These are phyloP conservation scores for Ceratocystis colombiana DNA, from an alignment of 2,329 filamentous ascomycete genomes.

Conservation along the genomic window DNA sequence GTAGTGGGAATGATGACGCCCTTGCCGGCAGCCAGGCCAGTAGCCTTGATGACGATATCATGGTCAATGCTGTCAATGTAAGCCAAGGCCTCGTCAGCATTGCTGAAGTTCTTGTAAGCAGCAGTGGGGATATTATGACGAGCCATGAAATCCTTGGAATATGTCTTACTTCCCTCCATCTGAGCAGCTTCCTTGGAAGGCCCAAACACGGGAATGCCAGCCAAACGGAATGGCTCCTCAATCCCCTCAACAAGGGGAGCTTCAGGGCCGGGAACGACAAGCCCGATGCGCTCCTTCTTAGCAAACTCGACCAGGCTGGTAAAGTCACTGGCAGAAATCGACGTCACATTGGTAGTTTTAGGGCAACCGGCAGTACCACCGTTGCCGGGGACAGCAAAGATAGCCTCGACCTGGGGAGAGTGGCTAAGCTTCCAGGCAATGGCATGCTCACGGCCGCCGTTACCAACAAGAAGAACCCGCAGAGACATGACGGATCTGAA, in stretches of 20 bases:
- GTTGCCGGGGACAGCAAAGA: conserved; percentile 67
- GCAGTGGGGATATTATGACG: conserved; percentile 83
- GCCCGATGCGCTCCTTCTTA: conserved; percentile 59
- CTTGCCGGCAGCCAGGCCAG: conserved; percentile 85
- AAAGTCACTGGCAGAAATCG: conserved; percentile 67
- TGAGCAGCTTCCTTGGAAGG: conserved; percentile 73
- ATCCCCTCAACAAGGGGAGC: conserved; percentile 88
- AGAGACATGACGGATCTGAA: conserved; percentile 22
- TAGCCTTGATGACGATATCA: conserved; percentile 85
- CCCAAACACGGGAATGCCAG: conserved; percentile 72
- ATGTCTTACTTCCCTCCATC: conserved; percentile 95
- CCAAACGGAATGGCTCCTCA: conserved; percentile 65
- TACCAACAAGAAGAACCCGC: conserved; percentile 77
- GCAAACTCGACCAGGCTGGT: conserved; percentile 65
- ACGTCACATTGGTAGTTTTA: conserved; percentile 62
- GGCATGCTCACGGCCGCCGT: conserved; percentile 88
- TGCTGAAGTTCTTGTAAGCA: conserved; percentile 76
- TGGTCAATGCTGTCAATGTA: conserved; percentile 65
- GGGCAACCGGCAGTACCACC: conserved; percentile 66
- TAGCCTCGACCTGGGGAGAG: conserved; percentile 65
- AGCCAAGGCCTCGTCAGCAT: conserved; percentile 59
- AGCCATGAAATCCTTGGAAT: conserved; percentile 97
- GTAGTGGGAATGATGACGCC: conserved; percentile 80
- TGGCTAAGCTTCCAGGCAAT: conserved; percentile 89
- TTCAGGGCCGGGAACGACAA: conserved; percentile 85